A percentile compares a stretch with the other conserved stretches of the same genome.
Conservation (phyloP, 805 yeast genomes). For the Starmerella apis region DNA sequence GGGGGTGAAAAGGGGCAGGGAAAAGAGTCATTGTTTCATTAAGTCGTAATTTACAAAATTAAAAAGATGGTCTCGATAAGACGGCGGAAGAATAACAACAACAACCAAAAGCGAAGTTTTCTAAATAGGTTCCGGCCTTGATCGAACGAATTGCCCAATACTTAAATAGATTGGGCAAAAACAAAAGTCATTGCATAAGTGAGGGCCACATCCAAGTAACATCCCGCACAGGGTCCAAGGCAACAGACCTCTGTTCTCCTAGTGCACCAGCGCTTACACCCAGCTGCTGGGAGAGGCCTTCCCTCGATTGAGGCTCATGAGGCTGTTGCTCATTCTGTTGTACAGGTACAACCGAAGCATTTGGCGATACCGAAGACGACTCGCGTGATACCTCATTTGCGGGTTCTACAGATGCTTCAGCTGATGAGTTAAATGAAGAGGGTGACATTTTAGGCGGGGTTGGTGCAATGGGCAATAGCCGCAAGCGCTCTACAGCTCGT, state of each 20-base stretch:
- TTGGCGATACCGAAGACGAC: background rate
- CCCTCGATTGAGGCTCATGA: background rate
- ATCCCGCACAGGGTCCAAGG: slow-evolving; percentile 1
- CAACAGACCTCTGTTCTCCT: background rate
- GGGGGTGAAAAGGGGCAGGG: background rate
- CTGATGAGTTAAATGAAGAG: background rate
- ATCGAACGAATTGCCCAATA: no score
- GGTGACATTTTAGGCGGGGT: slow-evolving; percentile 5
- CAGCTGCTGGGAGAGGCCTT: background rate
- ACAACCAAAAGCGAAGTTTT: no score
- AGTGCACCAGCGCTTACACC: slow-evolving; percentile 3
- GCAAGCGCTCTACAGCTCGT: background rate
- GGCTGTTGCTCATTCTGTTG: background rate
- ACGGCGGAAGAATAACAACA: no score
- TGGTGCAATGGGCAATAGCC: slow-evolving; percentile 5
- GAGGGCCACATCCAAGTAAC: slow-evolving; percentile 7
- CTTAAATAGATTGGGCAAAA: background rate
- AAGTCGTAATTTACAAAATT: slow-evolving; percentile 4
- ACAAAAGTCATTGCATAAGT: background rate
- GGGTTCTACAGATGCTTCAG: background rate
- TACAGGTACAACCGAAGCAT: background rate
- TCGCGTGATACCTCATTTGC: background rate
- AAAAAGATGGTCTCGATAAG: background rate
- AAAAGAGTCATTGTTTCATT: background rate
- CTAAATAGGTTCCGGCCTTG: no score